Conservation (phyloP, 202 grass and related monocot genomes). For the Cymbopogon flexuosus region DNA sequence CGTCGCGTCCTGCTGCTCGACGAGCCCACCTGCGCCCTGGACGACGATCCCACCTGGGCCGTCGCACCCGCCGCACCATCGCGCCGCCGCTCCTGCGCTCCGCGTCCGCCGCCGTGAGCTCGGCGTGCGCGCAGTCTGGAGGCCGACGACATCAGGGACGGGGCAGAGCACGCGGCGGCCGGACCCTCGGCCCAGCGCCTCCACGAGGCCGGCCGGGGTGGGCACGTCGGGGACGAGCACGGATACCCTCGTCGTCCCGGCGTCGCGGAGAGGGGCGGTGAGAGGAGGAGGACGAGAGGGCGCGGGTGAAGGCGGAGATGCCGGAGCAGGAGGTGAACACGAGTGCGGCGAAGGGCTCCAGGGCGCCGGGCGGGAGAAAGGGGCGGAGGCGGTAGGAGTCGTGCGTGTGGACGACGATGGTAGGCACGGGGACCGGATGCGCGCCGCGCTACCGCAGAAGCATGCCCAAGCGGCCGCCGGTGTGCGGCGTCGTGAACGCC, state of each 20-base stretch:
- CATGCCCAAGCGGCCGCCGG: slow-evolving; percentile 42
- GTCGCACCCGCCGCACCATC: no score
- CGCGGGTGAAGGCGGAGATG: slow-evolving; percentile 66
- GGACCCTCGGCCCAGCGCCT: slow-evolving; percentile 48
- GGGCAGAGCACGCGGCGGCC: slow-evolving; percentile 64
- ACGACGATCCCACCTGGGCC: no score
- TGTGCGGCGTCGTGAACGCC: slow-evolving; percentile 72
- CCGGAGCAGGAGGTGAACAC: slow-evolving; percentile 84
- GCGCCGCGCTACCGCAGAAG: slow-evolving; percentile 57
- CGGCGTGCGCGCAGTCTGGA: no score
- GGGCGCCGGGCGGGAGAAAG: slow-evolving; percentile 43
- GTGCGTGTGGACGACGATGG: slow-evolving; percentile 50
- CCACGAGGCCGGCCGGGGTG: slow-evolving; percentile 49
- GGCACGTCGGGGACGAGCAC: slow-evolving; percentile 55
- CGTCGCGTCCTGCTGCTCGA: no score
- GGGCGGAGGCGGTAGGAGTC: slow-evolving; percentile 50
- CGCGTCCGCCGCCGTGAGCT: no score
- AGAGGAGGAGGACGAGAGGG: slow-evolving; percentile 40
- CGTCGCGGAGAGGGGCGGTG: slow-evolving; percentile 35
- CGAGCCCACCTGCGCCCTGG: no score
- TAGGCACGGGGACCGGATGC: slow-evolving; percentile 52
- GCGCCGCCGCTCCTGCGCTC: no score
- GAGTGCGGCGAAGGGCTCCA: slow-evolving; percentile 60
- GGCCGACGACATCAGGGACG: slow-evolving; percentile 53
- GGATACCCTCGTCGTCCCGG: slow-evolving; percentile 5